These are phyloP conservation scores for Trichomonascus vanleenenianus DNA, from an alignment of 805 yeast species.

Conservation along the genomic window DNA sequence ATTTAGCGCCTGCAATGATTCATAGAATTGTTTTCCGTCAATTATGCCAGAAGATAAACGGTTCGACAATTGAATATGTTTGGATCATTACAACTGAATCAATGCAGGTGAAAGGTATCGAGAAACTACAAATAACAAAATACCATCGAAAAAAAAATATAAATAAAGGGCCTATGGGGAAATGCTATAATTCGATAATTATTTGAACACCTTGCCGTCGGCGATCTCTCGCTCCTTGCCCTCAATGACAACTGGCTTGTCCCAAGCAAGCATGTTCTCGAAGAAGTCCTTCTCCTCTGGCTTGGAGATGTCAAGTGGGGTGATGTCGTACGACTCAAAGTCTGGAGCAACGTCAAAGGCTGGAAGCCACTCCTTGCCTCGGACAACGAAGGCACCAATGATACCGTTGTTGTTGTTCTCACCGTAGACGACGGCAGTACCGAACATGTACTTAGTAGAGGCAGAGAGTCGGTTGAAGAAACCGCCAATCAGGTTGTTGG, in stretches of 20 bases:
- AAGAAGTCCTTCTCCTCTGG: conserved; percentile 73
- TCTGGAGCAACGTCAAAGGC: conserved; percentile 99
- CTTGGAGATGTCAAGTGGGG: conserved; percentile 72
- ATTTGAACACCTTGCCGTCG: conserved; percentile 97
- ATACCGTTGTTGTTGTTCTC: conserved; percentile 98
- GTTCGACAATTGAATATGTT: no score
- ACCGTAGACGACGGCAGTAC: conserved; percentile 91
- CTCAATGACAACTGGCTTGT: conserved; percentile 74
- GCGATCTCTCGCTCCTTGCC: conserved; percentile 84
- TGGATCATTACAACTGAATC: no score
- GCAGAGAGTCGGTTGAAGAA: conserved; percentile 92
- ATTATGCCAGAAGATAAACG: no score
- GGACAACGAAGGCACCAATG: conserved; percentile 86
- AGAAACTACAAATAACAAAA: not conserved
- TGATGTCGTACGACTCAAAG: conserved; percentile 89
- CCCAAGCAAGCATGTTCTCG: conserved; percentile 97
- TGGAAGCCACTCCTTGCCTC: conserved; percentile 87
- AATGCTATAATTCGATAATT: conserved; percentile 23
- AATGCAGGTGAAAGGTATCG: no score
- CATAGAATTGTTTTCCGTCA: no score
- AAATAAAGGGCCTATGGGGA: not conserved
- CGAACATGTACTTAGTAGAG: conserved; percentile 91
- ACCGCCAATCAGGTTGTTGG: conserved; percentile 96
- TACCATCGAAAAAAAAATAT: not conserved
- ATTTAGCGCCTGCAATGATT: no score